Conservation (phyloP, 148 eudicot genomes). For the Fagopyrum homotropicum region DNA sequence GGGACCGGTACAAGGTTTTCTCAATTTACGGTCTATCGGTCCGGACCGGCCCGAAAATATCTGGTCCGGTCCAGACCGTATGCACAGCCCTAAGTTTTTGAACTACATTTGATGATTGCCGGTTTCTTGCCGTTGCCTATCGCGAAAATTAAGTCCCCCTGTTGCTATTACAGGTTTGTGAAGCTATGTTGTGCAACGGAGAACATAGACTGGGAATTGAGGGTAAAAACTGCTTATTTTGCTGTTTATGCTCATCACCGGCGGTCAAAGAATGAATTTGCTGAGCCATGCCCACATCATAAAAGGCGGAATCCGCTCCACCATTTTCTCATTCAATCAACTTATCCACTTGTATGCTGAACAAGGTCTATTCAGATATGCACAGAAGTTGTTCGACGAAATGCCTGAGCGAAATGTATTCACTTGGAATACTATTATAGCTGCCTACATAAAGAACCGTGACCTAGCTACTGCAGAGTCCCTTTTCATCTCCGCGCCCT, state of each 20-base stretch:
- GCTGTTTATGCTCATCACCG: background rate
- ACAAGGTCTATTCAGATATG: slow-evolving; percentile 36
- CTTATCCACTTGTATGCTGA: slow-evolving; percentile 44
- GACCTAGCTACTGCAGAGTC: slow-evolving; percentile 37
- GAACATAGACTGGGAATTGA: background rate
- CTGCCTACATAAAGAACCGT: slow-evolving; percentile 43
- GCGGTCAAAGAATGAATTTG: slow-evolving; percentile 9
- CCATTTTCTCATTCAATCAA: slow-evolving; percentile 37
- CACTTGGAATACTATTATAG: slow-evolving; percentile 81
- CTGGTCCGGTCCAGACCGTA: no score
- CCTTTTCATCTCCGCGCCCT: slow-evolving; percentile 42
- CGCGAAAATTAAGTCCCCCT: no score
- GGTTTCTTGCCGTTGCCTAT: no score
- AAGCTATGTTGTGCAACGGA: no score
- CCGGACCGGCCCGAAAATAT: no score
- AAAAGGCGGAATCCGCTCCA: slow-evolving; percentile 30
- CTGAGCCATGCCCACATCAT: slow-evolving; percentile 33
- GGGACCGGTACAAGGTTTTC: no score
- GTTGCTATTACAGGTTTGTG: no score
- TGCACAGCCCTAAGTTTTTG: no score
- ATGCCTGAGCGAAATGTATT: slow-evolving; percentile 71
- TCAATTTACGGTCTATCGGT: no score
- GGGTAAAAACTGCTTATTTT: background rate
- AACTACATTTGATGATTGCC: no score
- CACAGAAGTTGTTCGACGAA: slow-evolving; percentile 71